A percentile compares a stretch with the other conserved stretches of the same genome.
Evolutionary conservation across 164 flowering plant species (phyloP).

Genomic region (Kingdonia uniflora): DNA sequence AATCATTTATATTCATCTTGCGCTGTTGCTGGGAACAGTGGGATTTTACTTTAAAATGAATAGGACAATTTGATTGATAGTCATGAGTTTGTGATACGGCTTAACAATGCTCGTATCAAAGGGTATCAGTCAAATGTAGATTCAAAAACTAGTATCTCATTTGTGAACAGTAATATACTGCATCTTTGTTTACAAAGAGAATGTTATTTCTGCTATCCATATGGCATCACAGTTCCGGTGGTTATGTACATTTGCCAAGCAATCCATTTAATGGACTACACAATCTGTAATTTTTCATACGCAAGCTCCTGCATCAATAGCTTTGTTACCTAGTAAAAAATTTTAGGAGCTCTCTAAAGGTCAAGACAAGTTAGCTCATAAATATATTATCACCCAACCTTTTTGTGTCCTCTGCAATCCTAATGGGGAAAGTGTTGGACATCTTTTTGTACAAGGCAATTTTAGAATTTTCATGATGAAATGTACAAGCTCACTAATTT

Average conservation of each 20-base stretch:
- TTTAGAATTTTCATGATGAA: too few species aligned
- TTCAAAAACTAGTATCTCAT: constrained; percentile 56
- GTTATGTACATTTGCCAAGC: constrained; percentile 90
- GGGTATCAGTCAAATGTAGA: constrained; percentile 48
- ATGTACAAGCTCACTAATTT: too few species aligned
- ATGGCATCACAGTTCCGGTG: constrained; percentile 58
- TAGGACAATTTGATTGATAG: constrained; percentile 61
- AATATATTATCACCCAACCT: too few species aligned
- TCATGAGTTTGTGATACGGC: constrained; percentile 73
- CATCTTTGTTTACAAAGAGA: constrained; percentile 63
- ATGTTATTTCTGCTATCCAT: constrained; percentile 80
- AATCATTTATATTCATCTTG: constrained; percentile 39
- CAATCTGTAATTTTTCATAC: too few species aligned
- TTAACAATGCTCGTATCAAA: constrained; percentile 68
- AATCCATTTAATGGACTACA: too few species aligned
- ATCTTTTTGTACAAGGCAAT: too few species aligned
- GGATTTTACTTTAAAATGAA: constrained; percentile 55
- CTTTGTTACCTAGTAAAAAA: too few species aligned
- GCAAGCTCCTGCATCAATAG: too few species aligned
- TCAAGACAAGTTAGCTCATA: too few species aligned
- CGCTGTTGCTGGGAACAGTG: constrained; percentile 93
- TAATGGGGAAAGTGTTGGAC: too few species aligned
- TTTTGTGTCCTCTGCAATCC: too few species aligned
- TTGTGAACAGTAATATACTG: constrained; percentile 75
- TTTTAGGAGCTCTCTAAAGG: too few species aligned